A percentile compares a stretch with the other conserved stretches of the same genome.
These are phyloP conservation scores for Ophiocytium majus DNA, from an alignment of 352 stramenopile genomes.

Conservation along the genomic window DNA sequence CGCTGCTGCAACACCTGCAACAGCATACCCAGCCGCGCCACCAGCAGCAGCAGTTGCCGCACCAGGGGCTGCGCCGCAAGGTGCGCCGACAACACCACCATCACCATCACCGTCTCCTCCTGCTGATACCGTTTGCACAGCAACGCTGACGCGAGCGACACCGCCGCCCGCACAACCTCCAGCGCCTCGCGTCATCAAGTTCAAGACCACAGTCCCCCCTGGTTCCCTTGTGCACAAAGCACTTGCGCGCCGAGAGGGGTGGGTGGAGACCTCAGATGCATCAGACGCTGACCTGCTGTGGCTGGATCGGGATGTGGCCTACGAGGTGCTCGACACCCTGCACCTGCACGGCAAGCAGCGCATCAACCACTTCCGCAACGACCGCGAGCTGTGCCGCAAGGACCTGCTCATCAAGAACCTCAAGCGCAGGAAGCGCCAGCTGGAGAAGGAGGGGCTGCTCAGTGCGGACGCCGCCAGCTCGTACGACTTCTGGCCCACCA, in stretches of 20 bases:
- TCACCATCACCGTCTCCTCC: too few species aligned
- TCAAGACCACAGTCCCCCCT: not conserved
- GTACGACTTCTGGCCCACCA: conserved; percentile 69
- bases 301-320: conserved; percentile 81
- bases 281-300: conserved; percentile 64
- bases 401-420: conserved; percentile 87
- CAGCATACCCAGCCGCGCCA: too few species aligned
- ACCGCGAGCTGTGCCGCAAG: conserved; percentile 80
- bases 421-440: conserved; percentile 61
- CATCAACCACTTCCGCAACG: conserved; percentile 86
- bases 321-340: conserved; percentile 79
- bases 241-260: not conserved
- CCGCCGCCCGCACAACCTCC: too few species aligned
- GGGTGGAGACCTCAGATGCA: not conserved
- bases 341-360: conserved; percentile 76
- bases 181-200: not conserved
- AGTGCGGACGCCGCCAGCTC: conserved; percentile 25
- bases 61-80: too few species aligned
- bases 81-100: too few species aligned
- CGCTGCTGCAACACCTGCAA: too few species aligned
- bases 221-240: not conserved
- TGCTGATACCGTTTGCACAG: too few species aligned
- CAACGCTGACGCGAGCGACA: too few species aligned
- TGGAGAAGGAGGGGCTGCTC: conserved; percentile 31
- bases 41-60: too few species aligned